phyloP scores from a whole-genome alignment of 495 filamentous ascomycete species.

The Clavariopsis aquatica region DNA sequence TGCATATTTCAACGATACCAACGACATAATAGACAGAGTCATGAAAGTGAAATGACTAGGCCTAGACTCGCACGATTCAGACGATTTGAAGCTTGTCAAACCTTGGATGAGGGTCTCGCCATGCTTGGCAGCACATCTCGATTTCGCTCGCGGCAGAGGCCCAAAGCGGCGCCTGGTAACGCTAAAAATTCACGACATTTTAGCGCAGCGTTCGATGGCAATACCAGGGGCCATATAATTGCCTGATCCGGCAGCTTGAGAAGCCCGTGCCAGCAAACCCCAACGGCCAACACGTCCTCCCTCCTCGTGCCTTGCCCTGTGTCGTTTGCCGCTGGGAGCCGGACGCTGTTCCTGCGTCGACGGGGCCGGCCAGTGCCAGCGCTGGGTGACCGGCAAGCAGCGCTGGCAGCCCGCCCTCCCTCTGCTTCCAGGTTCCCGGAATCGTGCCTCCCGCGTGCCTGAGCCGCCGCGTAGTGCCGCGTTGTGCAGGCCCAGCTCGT shows the following conservation, averaged over 20 bases:
- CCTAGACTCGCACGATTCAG: background rate
- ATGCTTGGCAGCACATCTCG: background rate
- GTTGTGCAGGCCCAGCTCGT: too few relatives aligned
- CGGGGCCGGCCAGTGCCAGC: too few relatives aligned
- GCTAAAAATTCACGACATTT: constrained; percentile 32
- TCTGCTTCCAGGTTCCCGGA: too few relatives aligned
- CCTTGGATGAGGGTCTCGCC: background rate
- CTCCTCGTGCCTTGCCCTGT: too few relatives aligned
- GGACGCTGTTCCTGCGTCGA: too few relatives aligned
- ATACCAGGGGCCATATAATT: background rate
- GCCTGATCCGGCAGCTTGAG: constrained; percentile 16
- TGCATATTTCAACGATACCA: background rate
- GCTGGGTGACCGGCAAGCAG: too few relatives aligned
- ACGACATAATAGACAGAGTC: background rate
- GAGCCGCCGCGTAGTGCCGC: too few relatives aligned
- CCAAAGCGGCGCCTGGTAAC: background rate
- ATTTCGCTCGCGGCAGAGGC: background rate
- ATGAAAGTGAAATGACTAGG: background rate
- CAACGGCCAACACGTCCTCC: too few relatives aligned
- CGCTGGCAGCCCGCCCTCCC: too few relatives aligned
- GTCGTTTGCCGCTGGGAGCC: too few relatives aligned
- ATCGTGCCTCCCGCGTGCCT: too few relatives aligned
- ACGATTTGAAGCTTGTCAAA: background rate
- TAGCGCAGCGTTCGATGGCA: constrained; percentile 24
- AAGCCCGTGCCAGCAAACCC: too few relatives aligned